Conservation (phyloP, 495 filamentous ascomycete genomes). For the Glutinoglossum americanum region DNA sequence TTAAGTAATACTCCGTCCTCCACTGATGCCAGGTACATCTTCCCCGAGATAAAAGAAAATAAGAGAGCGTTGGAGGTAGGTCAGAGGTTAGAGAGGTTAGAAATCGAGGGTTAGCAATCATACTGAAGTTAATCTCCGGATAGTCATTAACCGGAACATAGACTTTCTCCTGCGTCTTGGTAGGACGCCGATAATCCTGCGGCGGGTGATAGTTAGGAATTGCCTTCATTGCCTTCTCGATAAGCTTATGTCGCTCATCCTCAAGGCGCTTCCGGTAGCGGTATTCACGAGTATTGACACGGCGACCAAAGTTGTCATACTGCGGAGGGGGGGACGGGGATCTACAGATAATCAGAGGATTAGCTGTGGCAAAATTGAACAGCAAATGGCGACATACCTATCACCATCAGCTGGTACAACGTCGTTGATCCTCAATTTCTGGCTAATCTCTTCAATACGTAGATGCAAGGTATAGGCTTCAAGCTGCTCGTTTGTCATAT, state of each 20-base stretch:
- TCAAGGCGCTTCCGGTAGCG: conserved; percentile 94
- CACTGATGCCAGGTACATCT: conserved; percentile 18
- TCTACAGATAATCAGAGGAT: conserved; percentile 25
- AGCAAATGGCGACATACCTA: conserved; percentile 30
- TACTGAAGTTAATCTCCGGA: conserved; percentile 99
- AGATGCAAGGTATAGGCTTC: conserved; percentile 90
- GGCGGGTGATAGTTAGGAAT: conserved; percentile 97
- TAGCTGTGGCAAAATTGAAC: not conserved
- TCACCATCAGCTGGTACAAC: conserved; percentile 89
- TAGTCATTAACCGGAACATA: conserved; percentile 99
- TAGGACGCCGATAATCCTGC: conserved; percentile 88
- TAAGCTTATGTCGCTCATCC: conserved; percentile 92
- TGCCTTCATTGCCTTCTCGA: conserved; percentile 95
- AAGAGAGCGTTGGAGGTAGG: conserved; percentile 9
- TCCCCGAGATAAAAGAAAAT: conserved; percentile 26
- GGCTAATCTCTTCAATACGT: conserved; percentile 94
- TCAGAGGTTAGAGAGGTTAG: conserved; percentile 54
- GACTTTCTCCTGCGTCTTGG: conserved; percentile 99
- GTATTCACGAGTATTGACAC: conserved; percentile 95
- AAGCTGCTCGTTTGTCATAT: conserved; percentile 94
- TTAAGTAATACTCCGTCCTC: conserved; percentile 13
- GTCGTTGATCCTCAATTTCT: conserved; percentile 96
- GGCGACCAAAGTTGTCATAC: conserved; percentile 95
- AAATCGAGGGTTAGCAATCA: conserved; percentile 83
- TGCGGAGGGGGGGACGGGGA: conserved; percentile 90